Evolutionary conservation across 305 asterid genomes (phyloP).

Genomic region (Euphrasia arctica): DNA sequence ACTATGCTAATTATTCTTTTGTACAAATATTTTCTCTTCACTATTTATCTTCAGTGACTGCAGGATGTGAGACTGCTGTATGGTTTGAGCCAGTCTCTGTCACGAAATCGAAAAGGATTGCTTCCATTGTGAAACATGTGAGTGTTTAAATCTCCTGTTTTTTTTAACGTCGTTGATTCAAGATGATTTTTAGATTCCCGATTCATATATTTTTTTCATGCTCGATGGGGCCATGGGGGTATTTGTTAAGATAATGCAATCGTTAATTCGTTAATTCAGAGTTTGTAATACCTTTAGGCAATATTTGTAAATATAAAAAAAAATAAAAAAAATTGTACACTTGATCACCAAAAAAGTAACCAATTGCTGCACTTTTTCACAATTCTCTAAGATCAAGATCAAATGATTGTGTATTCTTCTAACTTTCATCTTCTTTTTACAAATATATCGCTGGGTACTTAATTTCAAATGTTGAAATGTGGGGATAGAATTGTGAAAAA

Average conservation of each 20-base stretch:
- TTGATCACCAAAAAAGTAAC: too few species aligned
- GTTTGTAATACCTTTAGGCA: neutral
- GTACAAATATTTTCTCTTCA: neutral
- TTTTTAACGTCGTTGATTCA: neutral
- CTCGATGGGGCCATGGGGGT: neutral
- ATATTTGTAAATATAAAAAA: neutral
- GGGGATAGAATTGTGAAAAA: too few species aligned
- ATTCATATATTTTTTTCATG: neutral
- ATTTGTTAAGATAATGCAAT: neutral
- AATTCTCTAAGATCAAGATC: too few species aligned
- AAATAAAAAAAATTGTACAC: neutral
- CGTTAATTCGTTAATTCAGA: neutral
- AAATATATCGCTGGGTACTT: too few species aligned
- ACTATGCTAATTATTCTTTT: neutral
- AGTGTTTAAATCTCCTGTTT: constrained; percentile 29
- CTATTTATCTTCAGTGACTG: constrained; percentile 57
- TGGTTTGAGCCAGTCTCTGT: constrained; percentile 99
- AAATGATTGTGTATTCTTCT: too few species aligned
- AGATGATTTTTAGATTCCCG: neutral
- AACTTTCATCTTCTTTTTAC: too few species aligned
- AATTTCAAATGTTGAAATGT: too few species aligned
- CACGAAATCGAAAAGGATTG: constrained; percentile 72
- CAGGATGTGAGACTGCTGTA: constrained; percentile 55
- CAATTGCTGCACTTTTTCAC: too few species aligned
- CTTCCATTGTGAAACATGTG: constrained; percentile 66